Conservation (phyloP, 1,284 basidiomycete species). For the Fomitopsis betulina region DNA sequence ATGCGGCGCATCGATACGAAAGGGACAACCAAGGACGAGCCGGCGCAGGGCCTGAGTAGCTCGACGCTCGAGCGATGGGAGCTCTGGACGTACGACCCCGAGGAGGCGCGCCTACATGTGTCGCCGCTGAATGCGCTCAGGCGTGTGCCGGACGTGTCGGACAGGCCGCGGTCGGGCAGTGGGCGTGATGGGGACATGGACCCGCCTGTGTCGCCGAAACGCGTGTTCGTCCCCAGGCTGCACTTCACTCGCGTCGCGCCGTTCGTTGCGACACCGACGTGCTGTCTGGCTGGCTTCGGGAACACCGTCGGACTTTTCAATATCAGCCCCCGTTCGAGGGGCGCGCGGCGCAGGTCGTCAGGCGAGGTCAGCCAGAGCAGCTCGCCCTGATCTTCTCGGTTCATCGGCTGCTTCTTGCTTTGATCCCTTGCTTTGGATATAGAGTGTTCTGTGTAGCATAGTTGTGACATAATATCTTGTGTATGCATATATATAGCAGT, state of each 20-base stretch:
- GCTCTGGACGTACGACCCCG: conserved; percentile 68
- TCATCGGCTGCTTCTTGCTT: background rate
- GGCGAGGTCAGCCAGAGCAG: background rate
- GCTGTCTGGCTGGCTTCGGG: conserved; percentile 70
- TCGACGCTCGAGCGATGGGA: conserved; percentile 77
- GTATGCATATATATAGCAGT: background rate
- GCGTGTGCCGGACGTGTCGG: conserved; percentile 15
- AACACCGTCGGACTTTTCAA: conserved; percentile 70
- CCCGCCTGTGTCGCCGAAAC: background rate
- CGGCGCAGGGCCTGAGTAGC: conserved; percentile 45
- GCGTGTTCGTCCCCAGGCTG: conserved; percentile 43
- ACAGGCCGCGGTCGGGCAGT: conserved; percentile 15
- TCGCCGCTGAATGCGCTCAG: conserved; percentile 47
- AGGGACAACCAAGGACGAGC: conserved; percentile 13
- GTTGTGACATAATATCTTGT: background rate
- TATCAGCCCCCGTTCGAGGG: conserved; percentile 8
- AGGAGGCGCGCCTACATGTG: conserved; percentile 39
- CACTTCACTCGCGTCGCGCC: conserved; percentile 76
- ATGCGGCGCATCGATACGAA: conserved; percentile 21
- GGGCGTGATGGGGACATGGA: conserved; percentile 5
- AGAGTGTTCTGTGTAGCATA: background rate
- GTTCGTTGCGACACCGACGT: conserved; percentile 43
- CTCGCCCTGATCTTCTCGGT: background rate
- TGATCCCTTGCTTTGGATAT: background rate
- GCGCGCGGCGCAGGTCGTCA: background rate